Percentiles rank a stretch among this genome's conserved stretches.
Conservation (phyloP, 2,329 filamentous ascomycete genomes). For the Colletotrichum noveboracense region DNA sequence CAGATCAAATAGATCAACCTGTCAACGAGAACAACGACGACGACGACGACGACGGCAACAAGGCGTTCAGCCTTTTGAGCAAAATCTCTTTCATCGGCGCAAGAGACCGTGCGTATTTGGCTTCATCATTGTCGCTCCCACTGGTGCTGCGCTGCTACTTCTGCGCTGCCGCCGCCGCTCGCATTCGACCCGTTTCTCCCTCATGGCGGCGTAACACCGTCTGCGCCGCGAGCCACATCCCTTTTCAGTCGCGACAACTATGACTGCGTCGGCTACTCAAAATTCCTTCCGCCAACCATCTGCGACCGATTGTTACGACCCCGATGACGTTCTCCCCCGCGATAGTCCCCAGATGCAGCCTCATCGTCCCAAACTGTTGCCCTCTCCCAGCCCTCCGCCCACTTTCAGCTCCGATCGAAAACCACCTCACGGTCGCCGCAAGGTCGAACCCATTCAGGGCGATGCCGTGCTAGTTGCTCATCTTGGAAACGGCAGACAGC, state of each 20-base stretch:
- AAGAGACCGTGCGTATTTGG: not conserved
- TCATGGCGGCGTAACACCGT: slow-evolving; percentile 36
- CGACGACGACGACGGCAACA: not conserved
- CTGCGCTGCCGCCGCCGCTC: not conserved
- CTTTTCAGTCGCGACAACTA: slow-evolving; percentile 36
- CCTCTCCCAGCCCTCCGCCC: slow-evolving; percentile 54
- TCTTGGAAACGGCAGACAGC: slow-evolving; percentile 67
- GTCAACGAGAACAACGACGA: not conserved
- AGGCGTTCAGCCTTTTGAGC: not conserved
- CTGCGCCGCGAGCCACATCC: slow-evolving; percentile 16
- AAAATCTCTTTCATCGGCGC: not conserved
- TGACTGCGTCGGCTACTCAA: slow-evolving; percentile 44
- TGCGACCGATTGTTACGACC: slow-evolving; percentile 44
- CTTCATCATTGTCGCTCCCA: not conserved
- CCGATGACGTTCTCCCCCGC: slow-evolving; percentile 46
- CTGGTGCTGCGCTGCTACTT: not conserved
- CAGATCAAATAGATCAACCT: not conserved
- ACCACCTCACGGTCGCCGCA: slow-evolving; percentile 58
- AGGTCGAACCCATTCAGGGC: slow-evolving; percentile 61
- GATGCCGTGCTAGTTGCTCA: slow-evolving; percentile 71
- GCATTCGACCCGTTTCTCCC: not conserved
- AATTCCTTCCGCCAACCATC: slow-evolving; percentile 34
- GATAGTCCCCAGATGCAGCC: slow-evolving; percentile 42
- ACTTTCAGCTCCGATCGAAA: slow-evolving; percentile 43
- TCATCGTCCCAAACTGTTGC: slow-evolving; percentile 18